phyloP scores from a whole-genome alignment of 2,329 filamentous ascomycete species.

The Xylariaceae sp. region DNA sequence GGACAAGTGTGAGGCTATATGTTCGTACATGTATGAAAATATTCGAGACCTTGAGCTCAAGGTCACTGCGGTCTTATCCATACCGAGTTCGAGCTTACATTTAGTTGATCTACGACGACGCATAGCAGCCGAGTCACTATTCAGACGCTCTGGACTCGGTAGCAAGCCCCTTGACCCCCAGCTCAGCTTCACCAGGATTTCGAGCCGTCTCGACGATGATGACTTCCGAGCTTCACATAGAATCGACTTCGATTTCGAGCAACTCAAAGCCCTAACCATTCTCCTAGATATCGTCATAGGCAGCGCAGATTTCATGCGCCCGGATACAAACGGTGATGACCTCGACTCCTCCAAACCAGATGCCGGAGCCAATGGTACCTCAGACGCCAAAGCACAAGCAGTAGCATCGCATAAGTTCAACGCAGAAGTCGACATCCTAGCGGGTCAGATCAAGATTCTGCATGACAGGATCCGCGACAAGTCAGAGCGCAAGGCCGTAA shows the following conservation, averaged over 20 bases:
- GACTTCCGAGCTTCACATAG: slow-evolving; percentile 47
- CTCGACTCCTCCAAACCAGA: slow-evolving; percentile 38
- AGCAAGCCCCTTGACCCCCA: slow-evolving; percentile 38
- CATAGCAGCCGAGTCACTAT: slow-evolving; percentile 60
- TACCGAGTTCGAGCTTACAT: slow-evolving; percentile 48
- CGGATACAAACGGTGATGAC: background rate
- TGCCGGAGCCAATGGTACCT: slow-evolving; percentile 2
- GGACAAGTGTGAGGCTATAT: slow-evolving; percentile 45
- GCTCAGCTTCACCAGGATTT: slow-evolving; percentile 41
- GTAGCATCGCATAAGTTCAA: slow-evolving; percentile 54
- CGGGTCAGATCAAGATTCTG: slow-evolving; percentile 51
- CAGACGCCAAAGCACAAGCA: background rate
- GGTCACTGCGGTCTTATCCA: slow-evolving; percentile 50
- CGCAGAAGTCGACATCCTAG: slow-evolving; percentile 61
- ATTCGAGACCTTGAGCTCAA: slow-evolving; percentile 49
- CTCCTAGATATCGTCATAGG: slow-evolving; percentile 74
- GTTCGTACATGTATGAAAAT: slow-evolving; percentile 41
- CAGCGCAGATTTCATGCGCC: slow-evolving; percentile 44
- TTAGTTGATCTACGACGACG: slow-evolving; percentile 59
- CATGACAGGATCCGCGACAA: slow-evolving; percentile 67
- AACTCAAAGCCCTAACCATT: slow-evolving; percentile 58
- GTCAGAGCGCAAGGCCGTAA: slow-evolving; percentile 71
- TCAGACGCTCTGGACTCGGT: slow-evolving; percentile 44
- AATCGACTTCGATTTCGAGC: slow-evolving; percentile 64
- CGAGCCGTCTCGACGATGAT: slow-evolving; percentile 41